A percentile compares a stretch with the other conserved stretches of the same genome.
These are phyloP conservation scores for Euclidium syriacum DNA, from an alignment of 345 rosid species.

Conservation along the genomic window DNA sequence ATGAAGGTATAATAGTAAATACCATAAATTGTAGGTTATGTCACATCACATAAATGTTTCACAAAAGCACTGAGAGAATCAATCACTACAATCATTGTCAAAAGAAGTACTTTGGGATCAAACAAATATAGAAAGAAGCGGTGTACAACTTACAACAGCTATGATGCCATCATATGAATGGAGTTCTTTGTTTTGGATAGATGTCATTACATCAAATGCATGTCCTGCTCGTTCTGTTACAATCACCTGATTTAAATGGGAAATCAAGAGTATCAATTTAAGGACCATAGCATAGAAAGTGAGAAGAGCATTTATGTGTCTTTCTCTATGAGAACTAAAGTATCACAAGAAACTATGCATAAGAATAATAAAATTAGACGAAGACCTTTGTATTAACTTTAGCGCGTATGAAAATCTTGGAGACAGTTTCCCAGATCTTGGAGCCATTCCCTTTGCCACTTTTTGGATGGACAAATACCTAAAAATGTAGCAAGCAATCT, in stretches of 20 bases:
- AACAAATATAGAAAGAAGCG: not conserved
- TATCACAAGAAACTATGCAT: not conserved
- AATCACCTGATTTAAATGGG: constrained; percentile 52
- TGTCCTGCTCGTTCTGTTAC: constrained; percentile 83
- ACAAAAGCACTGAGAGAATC: not conserved
- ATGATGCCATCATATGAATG: constrained; percentile 69
- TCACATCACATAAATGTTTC: not conserved
- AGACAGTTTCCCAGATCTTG: constrained; percentile 72
- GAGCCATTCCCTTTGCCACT: constrained; percentile 80
- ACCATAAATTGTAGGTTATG: not conserved
- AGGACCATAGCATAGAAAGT: not conserved
- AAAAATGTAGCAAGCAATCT: constrained; percentile 20
- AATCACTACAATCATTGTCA: not conserved
- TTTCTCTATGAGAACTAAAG: not conserved
- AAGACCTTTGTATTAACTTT: constrained; percentile 72
- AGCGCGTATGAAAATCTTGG: constrained; percentile 67
- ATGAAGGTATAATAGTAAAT: not conserved
- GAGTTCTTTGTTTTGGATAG: constrained; percentile 54
- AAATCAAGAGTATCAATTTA: constrained; percentile 8
- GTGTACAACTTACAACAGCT: constrained; percentile 63
- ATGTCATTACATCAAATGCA: constrained; percentile 72
- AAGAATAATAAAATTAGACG: too few relatives aligned
- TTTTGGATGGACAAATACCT: constrained; percentile 84
- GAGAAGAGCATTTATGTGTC: not conserved
- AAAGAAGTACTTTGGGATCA: not conserved